These are phyloP conservation scores for Cutaneotrichosporon curvatum DNA, from an alignment of 1,284 basidiomycete species.

Conservation along the genomic window DNA sequence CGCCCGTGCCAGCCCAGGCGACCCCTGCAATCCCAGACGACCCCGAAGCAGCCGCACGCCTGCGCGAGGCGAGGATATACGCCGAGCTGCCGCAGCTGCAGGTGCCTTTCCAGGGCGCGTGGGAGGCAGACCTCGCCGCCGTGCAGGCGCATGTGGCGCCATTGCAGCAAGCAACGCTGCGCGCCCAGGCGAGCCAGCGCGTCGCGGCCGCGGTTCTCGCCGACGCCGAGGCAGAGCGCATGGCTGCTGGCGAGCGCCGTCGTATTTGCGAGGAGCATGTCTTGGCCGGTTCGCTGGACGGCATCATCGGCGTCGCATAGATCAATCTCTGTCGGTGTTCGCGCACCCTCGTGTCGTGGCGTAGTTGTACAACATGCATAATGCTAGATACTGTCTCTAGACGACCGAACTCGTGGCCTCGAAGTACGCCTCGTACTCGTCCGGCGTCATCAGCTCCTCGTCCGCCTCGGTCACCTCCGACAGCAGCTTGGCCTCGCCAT, in stretches of 20 bases:
- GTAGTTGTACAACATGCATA: too few relatives aligned
- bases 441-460: constrained; percentile 44
- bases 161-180: constrained; percentile 17
- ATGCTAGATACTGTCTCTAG: constrained; percentile 2
- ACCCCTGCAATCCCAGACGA: constrained; percentile 7
- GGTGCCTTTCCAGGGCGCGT: constrained; percentile 24
- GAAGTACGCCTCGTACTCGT: constrained; percentile 41
- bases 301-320: constrained; percentile 12
- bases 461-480: constrained; percentile 43
- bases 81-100: constrained; percentile 29
- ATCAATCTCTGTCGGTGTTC: too few relatives aligned
- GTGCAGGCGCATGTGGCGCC: constrained; percentile 19
- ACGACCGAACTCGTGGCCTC: constrained; percentile 6
- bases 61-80: constrained; percentile 25
- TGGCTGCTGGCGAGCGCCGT: constrained; percentile 30
- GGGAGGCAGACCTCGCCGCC: constrained; percentile 32
- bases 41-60: constrained; percentile 17
- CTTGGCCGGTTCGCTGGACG: constrained; percentile 18
- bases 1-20: constrained; percentile 13
- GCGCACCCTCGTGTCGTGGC: too few relatives aligned
- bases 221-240: constrained; percentile 38
- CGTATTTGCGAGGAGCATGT: constrained; percentile 28
- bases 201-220: constrained; percentile 30
- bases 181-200: constrained; percentile 22
- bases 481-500: constrained; percentile 35